Evolutionary conservation across 2,329 filamentous ascomycete genomes (phyloP).

Genomic region (Zymoseptoria ardabiliae): DNA sequence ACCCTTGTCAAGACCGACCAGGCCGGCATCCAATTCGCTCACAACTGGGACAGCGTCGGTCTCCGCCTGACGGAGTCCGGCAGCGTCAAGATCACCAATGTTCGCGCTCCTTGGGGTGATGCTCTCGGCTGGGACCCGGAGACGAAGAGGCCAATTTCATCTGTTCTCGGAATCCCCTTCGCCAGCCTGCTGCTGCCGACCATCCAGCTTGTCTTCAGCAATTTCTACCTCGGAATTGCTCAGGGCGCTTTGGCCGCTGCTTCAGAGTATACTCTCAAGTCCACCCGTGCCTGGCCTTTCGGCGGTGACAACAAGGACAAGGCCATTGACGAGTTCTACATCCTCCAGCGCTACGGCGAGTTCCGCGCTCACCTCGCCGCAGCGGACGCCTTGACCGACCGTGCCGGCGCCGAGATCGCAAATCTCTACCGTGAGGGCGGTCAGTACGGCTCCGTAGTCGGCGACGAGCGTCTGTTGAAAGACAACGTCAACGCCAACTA

Average conservation of each 20-base stretch:
- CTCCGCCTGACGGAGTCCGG: constrained; percentile 58
- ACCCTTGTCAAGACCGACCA: constrained; percentile 53
- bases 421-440: constrained; percentile 37
- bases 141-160: constrained; percentile 45
- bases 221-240: constrained; percentile 59
- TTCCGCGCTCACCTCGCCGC: constrained; percentile 56
- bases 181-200: constrained; percentile 53
- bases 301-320: constrained; percentile 55
- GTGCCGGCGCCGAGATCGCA: constrained; percentile 45
- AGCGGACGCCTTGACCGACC: constrained; percentile 51
- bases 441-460: constrained; percentile 20
- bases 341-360: constrained; percentile 57
- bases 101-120: constrained; percentile 52
- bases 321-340: constrained; percentile 57
- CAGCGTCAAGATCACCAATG: constrained; percentile 52
- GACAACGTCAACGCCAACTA: constrained; percentile 17
- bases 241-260: constrained; percentile 51
- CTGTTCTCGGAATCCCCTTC: constrained; percentile 48
- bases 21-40: constrained; percentile 48
- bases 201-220: constrained; percentile 59
- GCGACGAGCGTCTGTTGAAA: constrained; percentile 5
- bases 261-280: constrained; percentile 48
- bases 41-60: constrained; percentile 60
- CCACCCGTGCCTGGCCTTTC: constrained; percentile 57
- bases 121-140: constrained; percentile 53